Evolutionary conservation across 2,329 filamentous ascomycete genomes (phyloP), one percentile per base, ranked within the genome.

Genomic region (Colletotrichum sp.): DNA sequence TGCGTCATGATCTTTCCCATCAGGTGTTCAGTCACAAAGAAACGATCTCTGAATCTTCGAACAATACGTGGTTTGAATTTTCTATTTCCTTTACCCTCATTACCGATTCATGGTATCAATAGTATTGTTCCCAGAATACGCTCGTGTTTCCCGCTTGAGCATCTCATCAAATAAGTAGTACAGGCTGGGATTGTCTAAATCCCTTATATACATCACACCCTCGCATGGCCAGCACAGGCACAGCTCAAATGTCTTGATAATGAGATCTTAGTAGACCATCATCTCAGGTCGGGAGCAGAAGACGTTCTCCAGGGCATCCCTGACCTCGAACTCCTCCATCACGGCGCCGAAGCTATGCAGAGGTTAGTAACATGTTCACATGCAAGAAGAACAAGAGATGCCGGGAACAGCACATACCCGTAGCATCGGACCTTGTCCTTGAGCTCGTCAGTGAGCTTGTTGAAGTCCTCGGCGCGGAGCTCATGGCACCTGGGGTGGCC

Each of bases 391-490:
- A 59, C 10, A 26, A 63, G 30, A 64, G 58, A 30, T 14, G 12
- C 5, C 28, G n/a, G 62, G 30, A 8, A 34, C n/a, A n/a, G n/a
- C 52, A 90, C 93, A 81, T 86, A 96, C 94, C 97, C 97, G 84
- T 98, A 98, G 84, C 97, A 98, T 77, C 96, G 91, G 74, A 98
- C 92, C 85, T 98, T 98, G 72, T 90, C 90, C 79, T 91, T 88
- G 72, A 98, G 88, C 73, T 95, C 94, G 66, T 93, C 92, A 66
- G 94, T 92, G 78, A 98, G 88, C 77, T 87, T 89, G 79, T 90
- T 88, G 79, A 98, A 92, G 81, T 98, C 95, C 52, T 91, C 89
- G 67, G 86, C 84, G 18, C 87, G 91, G 78, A 98, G 85, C 78
- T 94, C 91, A 7, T 82, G 82, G 77, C 96, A 92, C 76, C 93